Base-by-base conservation (phyloP, 352 stramenopile genomes). In the Pythium sp. region DNA sequence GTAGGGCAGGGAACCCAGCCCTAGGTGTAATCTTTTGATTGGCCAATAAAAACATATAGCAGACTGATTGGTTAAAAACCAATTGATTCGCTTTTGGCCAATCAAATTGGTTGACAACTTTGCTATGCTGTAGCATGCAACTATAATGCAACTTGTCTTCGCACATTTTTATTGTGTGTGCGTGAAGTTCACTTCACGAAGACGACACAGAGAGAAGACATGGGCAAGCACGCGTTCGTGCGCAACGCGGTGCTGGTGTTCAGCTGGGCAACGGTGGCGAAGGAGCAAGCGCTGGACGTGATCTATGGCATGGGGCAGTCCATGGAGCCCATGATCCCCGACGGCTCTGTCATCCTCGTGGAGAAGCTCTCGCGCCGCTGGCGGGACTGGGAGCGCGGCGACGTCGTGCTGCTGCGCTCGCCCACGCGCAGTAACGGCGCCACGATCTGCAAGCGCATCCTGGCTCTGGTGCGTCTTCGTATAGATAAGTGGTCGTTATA, bases 361-460 rank as follows among this genome's bases (percentile, higher is more conserved):
- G 90, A 97, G 64, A 81, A 81, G 9, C 66, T 97, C 41, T 87
- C 90, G 47, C 74, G 75, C 49, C 80, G 76, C 53, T 94, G 87
- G 81, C 79, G 85, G 28, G 63, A 70, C 15, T 86, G 86, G 73
- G 51, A 91, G 38, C 80, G 82, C 38, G 87, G 87, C 43, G 91
- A 97, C 70, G 71, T 97, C 51, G 89, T 97, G 67, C 75, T 97
- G 55, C 72, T 92, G 22, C 75, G 79, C 51, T 97, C 91, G 26
- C 91, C 91, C 14, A 93, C 86, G 43, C 86, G 89, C 6, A 77
- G 73, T 62, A 70, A 81, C 53, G 83, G 82, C 57, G 82, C 91
- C 56, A 93, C 84, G 58, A 87, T 97, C 41, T 93, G 84, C 70
- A 97, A 97, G 79, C 86, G 91, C 59, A 89, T 97, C 56, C 72